Evolutionary conservation across 768 basidiomycete genomes (phyloP).

Genomic region (Suillus alpinus): DNA sequence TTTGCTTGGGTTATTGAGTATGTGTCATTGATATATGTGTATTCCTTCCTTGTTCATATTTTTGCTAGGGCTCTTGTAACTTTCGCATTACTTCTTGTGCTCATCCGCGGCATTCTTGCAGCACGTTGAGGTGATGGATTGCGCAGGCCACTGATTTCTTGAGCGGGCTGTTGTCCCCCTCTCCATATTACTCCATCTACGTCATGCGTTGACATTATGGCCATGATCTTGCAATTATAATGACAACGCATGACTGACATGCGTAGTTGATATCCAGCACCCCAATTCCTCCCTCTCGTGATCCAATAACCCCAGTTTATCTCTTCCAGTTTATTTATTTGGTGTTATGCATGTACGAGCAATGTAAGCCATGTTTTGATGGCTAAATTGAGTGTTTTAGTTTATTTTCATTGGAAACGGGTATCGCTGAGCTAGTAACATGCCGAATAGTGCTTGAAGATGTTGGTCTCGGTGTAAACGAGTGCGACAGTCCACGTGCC

Average conservation of each 20-base stretch:
- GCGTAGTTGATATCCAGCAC: background rate
- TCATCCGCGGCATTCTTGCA: constrained; percentile 59
- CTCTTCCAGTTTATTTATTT: background rate
- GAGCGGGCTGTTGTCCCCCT: background rate
- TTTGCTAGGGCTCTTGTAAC: constrained; percentile 61
- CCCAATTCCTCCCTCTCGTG: background rate
- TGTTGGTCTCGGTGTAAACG: too few species aligned
- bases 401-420: background rate
- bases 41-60: background rate
- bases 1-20: constrained; percentile 79
- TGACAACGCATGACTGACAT: background rate
- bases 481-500: too few species aligned
- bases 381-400: background rate
- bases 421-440: background rate
- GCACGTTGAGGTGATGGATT: constrained; percentile 66
- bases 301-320: background rate
- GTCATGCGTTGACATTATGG: background rate
- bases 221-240: background rate
- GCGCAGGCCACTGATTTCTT: constrained; percentile 49
- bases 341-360: background rate
- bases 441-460: background rate
- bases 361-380: background rate
- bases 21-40: constrained; percentile 17
- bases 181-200: background rate
- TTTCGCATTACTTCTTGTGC: constrained; percentile 52